Conservation (phyloP, 2,329 filamentous ascomycete genomes). For the Colletotrichum sp. region DNA sequence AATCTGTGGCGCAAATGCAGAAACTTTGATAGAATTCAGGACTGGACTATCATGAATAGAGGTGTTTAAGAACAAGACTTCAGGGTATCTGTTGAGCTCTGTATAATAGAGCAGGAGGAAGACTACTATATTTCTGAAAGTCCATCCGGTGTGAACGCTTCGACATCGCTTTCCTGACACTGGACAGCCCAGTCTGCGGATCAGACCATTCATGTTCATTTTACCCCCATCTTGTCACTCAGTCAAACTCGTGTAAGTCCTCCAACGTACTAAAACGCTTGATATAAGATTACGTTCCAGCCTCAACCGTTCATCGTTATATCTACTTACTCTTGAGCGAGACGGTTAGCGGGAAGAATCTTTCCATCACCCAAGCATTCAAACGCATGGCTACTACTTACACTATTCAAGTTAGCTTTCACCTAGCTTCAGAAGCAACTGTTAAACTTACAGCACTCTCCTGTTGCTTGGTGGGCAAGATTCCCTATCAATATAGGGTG, state of each 20-base stretch:
- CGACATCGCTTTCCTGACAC: not conserved
- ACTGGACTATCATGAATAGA: not conserved
- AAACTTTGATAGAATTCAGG: not conserved
- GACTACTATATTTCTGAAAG: too few relatives aligned
- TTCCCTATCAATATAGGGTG: not conserved
- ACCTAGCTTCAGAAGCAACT: not conserved
- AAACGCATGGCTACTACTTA: not conserved
- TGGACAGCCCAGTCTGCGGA: not conserved
- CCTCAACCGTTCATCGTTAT: not conserved
- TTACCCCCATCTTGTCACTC: not conserved
- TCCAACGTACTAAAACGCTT: not conserved
- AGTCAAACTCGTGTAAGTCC: not conserved
- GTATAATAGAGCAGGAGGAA: not conserved
- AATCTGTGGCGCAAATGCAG: not conserved
- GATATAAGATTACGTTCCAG: not conserved
- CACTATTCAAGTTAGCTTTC: not conserved
- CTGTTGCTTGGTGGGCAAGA: not conserved
- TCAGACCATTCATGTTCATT: not conserved
- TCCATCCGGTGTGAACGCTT: not conserved
- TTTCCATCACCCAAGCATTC: not conserved
- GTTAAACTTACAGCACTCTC: not conserved
- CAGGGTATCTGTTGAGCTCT: rapidly evolving
- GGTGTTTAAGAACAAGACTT: not conserved
- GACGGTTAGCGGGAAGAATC: not conserved
- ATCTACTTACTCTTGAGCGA: not conserved